Evolutionary conservation across 352 stramenopile species (phyloP), one percentile per base, ranked within the genome.

Genomic region (Pythium apleroticum): DNA sequence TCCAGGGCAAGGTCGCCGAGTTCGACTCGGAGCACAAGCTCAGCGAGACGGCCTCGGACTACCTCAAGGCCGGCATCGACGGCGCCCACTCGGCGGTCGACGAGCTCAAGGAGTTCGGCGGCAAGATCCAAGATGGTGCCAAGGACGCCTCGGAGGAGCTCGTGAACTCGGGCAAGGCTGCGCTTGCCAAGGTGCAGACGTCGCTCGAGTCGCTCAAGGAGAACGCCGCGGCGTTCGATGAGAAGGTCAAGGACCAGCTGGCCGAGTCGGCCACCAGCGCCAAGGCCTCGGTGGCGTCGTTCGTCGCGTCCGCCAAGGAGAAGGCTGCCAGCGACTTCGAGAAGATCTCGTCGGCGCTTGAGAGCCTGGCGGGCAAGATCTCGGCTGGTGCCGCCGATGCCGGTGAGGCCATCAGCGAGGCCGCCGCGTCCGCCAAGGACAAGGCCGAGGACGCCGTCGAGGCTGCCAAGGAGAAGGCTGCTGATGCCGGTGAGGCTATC

Each of bases 11-110:
- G 53, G 30, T 76, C 52, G 20, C 25, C 5, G 65, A 88, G 57
- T 91, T 89, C 60, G 83, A 91, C 60, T 69, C 72, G 27, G 73
- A 89, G 45, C 86, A 78, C 74, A 86, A 79, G 68, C 77, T 91
- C 28, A 83, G 74, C 12, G 80, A 91, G 71, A 91, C 83, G 27
- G 83, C 83, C 39, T 76, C 69, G 24, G 80, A 76, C 22, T 91
- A 83, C 66, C 70, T 91, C 31, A 74, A 89, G 39, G 69, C 78
- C 10, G 80, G 75, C 17, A 81, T 91, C n/a, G 83, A 91, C 37
- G 68, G 71, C 37, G 72, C 80, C 35, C 77, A 90, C 74, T 71
- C 78, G 57, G 82, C 80, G 14, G 80, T 89, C 52, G 83, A 90
- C 35, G 80, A 88, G 65, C 71, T 91, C 11, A 86, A 85, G 67